phyloP scores from a whole-genome alignment of 2,329 filamentous ascomycete species.

The Colletotrichum gigasporum region DNA sequence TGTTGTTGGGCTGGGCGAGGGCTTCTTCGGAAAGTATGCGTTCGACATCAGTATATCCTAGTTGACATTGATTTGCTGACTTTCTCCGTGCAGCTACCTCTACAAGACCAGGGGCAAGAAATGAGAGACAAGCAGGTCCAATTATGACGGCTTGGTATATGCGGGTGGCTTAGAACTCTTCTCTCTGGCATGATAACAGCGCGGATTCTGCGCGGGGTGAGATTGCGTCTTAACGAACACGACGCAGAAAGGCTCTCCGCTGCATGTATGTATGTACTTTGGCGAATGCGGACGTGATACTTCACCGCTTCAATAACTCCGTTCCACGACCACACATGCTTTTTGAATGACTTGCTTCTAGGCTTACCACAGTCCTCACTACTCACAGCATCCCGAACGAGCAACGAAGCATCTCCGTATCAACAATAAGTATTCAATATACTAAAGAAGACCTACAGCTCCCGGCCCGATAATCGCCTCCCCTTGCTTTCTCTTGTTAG shows the following conservation, averaged over 20 bases:
- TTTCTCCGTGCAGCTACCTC: slow-evolving; percentile 40
- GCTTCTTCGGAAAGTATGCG: slow-evolving; percentile 57
- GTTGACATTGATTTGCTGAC: neutral
- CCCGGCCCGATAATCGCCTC: slow-evolving; percentile 1
- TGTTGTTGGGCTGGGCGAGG: slow-evolving; percentile 59
- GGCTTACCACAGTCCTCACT: neutral
- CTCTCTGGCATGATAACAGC: slow-evolving; percentile 24
- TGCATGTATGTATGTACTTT: slow-evolving; percentile 29
- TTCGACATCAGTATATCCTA: too few relatives aligned
- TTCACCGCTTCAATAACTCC: slow-evolving; percentile 9
- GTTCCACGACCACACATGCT: neutral
- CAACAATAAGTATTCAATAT: slow-evolving; percentile 25
- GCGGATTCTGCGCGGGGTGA: slow-evolving; percentile 14
- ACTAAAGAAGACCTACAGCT: slow-evolving; percentile 19
- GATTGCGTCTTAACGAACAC: slow-evolving; percentile 25
- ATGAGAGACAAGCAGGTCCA: slow-evolving; percentile 29
- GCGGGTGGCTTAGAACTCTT: slow-evolving; percentile 13
- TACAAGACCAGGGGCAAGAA: slow-evolving; percentile 46
- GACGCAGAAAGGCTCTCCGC: slow-evolving; percentile 15
- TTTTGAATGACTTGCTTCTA: slow-evolving; percentile 1
- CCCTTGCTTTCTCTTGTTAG: neutral
- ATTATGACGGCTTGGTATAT: slow-evolving; percentile 1
- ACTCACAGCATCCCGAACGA: neutral
- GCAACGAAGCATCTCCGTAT: neutral
- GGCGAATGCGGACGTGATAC: slow-evolving; percentile 24